Evolutionary conservation across 768 basidiomycete species (phyloP), one percentile per base, ranked within the genome.

Genomic region (Lentinus tigrinus): DNA sequence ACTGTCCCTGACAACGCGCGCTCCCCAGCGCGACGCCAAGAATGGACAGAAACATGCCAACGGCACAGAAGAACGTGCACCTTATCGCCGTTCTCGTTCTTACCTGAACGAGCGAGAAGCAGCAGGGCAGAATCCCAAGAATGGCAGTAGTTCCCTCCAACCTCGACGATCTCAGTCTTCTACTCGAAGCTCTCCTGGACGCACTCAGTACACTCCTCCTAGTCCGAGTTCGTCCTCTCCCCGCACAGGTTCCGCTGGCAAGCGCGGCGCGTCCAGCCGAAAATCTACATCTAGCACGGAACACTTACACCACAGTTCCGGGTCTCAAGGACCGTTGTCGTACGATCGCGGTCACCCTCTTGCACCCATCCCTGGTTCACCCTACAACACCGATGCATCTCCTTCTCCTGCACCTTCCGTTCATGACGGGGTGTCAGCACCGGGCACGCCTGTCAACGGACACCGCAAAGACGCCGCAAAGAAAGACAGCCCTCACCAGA

Each of bases 381-480:
- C 86, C 0, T 85, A 85, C 63, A 68, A 75, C 13, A 85, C 85
- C 28, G 88, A 90, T 47, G 78, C 75, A 40, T 84, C 88, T 43
- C 78, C 82, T 9, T 50, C 57, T 5, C 55, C 61, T 19, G 28
- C 57, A 14, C 84, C 85, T 7, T 74, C 78, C n/a, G 72, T 57
- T 19, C 73, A 24, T 68, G 76, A 37, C 4, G 77, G 76, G 40
- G 78, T 79, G 68, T 77, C 79, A 39, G 60, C 65, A n/a, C 65
- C 72, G 23, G 63, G 70, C 5, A 61, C 66, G 52, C 67, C 76
- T 54, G 52, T 69, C 53, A 74, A 74, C 64, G 73, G 73, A 26
- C 34, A 52, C 7, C 19, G 40, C 23, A 49, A 52, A 9, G 52
- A 43, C 7, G 28, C 57, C 13, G 48, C 57, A 0, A 60, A 54